Evolutionary conservation across 2,329 filamentous ascomycete genomes (phyloP), one percentile per base, ranked within the genome.

Genomic region (Penicillium verrucosum): DNA sequence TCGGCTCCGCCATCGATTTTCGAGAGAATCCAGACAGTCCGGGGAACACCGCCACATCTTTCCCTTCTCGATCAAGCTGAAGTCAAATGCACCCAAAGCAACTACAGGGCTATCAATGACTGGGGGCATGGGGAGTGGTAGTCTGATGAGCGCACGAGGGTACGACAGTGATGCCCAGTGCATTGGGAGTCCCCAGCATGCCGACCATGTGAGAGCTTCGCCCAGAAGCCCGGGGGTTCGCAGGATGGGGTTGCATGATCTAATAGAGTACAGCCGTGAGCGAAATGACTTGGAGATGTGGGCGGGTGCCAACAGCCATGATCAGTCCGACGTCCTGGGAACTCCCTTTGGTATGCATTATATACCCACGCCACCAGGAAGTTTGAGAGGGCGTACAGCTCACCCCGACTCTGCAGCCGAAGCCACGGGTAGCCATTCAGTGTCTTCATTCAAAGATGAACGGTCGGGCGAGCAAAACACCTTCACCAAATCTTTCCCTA

Each of bases 131-230:
- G 70, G 68, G 40, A 69, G 70, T 51, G 73, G 71, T 51, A 74
- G 71, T 49, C 57, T 75, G 54, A 68, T 70, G 60, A 77, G 70
- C 36, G 74, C 74, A 36, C 65, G 65, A 52, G 73, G 68, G 8
- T 77, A 77, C 56, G 75, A 77, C 54, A 77, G 75, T 46, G 75
- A 77, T 64, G 75, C 75, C 11, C 73, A 73, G 32, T 73, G 58
- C 37, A 71, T 77, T 41, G 54, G 65, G 14, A 75, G 70, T 12
- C 73, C 75, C 25, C 68, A 65, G 23, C 65, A 70, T 30, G 43
- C 18, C 27, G 57, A 58, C 6, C 51, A 30, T 5, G 14, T 52
- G 12, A 49, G 42, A 11, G 47, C 44, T 27, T 59, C 61, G 11
- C 60, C 59, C 9, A 53, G 51, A 12, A 46, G 25, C 38, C 54